Evolutionary conservation across 352 stramenopile genomes (phyloP).

Genomic region (Pythium vanterpoolii): DNA sequence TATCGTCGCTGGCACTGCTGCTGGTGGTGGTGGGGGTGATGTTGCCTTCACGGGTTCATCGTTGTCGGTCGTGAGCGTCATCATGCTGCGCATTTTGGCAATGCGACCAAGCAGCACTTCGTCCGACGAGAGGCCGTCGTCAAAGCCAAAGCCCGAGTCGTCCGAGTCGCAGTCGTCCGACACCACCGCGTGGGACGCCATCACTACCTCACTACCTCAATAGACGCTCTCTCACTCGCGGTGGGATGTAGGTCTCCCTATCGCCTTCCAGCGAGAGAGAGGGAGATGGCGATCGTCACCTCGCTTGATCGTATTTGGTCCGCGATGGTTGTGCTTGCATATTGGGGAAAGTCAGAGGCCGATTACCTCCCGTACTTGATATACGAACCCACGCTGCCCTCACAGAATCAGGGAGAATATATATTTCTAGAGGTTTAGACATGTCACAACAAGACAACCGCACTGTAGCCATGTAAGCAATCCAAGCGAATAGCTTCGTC

Average conservation of each 20-base stretch:
- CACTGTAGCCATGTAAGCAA: conserved; percentile 9
- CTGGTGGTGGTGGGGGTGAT: not conserved
- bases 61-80: conserved; percentile 22
- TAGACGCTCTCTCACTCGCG: not conserved
- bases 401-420: conserved; percentile 10
- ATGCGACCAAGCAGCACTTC: conserved; percentile 47
- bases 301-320: not conserved
- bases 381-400: not conserved
- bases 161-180: conserved; percentile 30
- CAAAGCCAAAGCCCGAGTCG: conserved; percentile 39
- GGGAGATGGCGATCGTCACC: not conserved
- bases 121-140: conserved; percentile 46
- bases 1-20: not conserved
- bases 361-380: not conserved
- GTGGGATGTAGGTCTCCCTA: not conserved
- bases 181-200: conserved; percentile 13
- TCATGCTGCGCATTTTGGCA: conserved; percentile 51
- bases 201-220: too few species aligned
- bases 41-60: conserved; percentile 5
- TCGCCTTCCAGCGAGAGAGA: not conserved
- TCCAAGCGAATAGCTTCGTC: not conserved
- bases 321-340: not conserved
- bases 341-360: not conserved
- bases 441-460: not conserved
- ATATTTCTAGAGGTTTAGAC: conserved; percentile 8